phyloP scores from a whole-genome alignment of 1,284 basidiomycete species.

The Heterobasidion irregulare region DNA sequence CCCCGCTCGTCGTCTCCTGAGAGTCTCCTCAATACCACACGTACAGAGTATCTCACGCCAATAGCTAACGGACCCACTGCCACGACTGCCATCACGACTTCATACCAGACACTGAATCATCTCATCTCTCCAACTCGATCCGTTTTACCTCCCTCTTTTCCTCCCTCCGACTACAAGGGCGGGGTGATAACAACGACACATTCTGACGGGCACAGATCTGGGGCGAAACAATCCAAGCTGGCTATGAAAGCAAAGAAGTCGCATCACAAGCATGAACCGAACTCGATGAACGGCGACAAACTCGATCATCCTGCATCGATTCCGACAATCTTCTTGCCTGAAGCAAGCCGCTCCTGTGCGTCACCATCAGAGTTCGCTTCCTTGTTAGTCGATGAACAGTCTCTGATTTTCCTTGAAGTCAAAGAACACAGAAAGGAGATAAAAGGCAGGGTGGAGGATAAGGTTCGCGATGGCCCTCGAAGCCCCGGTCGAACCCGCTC shows the following conservation, averaged over 20 bases:
- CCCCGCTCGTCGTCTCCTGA: slow-evolving; percentile 15
- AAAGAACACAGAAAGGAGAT: slow-evolving; percentile 20
- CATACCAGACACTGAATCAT: slow-evolving; percentile 53
- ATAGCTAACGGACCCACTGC: slow-evolving; percentile 68
- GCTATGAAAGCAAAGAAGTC: slow-evolving; percentile 55
- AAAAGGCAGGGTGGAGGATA: slow-evolving; percentile 10
- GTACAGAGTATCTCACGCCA: slow-evolving; percentile 64
- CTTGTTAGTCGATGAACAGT: slow-evolving; percentile 50
- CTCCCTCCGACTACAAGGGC: slow-evolving; percentile 5
- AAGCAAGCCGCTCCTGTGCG: slow-evolving; percentile 48
- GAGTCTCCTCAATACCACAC: slow-evolving; percentile 25
- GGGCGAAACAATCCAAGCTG: slow-evolving; percentile 51
- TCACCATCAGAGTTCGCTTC: slow-evolving; percentile 71
- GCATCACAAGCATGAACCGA: slow-evolving; percentile 24
- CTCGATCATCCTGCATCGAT: slow-evolving; percentile 18
- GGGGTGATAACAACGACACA: slow-evolving; percentile 4
- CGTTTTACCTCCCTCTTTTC: slow-evolving; percentile 16
- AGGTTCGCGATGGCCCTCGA: slow-evolving; percentile 7
- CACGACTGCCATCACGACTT: slow-evolving; percentile 74
- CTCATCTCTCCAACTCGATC: slow-evolving; percentile 21
- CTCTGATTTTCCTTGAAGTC: slow-evolving; percentile 29
- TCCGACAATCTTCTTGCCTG: slow-evolving; percentile 49
- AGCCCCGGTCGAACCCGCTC: slow-evolving; percentile 1
- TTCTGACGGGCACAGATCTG: slow-evolving; percentile 4
- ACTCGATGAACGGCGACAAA: slow-evolving; percentile 20